Evolutionary conservation across 2,329 filamentous ascomycete genomes (phyloP).

Genomic region (Cadophora malorum): DNA sequence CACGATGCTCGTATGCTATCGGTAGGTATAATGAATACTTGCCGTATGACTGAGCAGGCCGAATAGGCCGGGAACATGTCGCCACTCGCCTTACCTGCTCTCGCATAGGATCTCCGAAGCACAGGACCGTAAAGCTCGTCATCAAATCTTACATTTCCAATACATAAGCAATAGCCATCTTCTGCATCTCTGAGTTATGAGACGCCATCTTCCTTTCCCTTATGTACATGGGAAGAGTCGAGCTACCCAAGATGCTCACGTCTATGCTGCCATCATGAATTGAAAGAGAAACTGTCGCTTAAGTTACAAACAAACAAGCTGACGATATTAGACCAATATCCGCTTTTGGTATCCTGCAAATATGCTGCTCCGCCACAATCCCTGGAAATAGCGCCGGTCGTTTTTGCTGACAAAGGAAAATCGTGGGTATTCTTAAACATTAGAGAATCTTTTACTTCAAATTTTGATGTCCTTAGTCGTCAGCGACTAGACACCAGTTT

Average conservation of each 20-base stretch:
- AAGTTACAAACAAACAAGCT: slow-evolving; percentile 2
- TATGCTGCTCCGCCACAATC: slow-evolving; percentile 11
- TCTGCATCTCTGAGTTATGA: slow-evolving; percentile 8
- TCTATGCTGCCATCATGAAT: neutral
- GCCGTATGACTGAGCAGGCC: neutral
- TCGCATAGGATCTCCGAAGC: neutral
- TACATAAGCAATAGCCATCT: neutral
- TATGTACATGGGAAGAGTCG: slow-evolving; percentile 8
- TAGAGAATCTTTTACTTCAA: slow-evolving; percentile 13
- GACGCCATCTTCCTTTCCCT: neutral
- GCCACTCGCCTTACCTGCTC: neutral
- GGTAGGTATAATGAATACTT: neutral
- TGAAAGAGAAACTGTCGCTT: neutral
- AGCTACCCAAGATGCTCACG: slow-evolving; percentile 2
- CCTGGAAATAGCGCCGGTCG: slow-evolving; percentile 1
- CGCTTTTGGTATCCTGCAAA: slow-evolving; percentile 20
- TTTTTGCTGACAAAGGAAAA: slow-evolving; percentile 24
- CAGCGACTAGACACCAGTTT: neutral
- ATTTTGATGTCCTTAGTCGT: neutral
- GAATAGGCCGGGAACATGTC: neutral
- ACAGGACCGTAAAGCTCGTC: neutral
- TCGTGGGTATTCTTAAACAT: slow-evolving; percentile 29
- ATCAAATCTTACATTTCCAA: slow-evolving; percentile 13
- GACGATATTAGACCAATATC: slow-evolving; percentile 16
- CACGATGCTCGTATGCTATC: neutral